Evolutionary conservation across 2,329 filamentous ascomycete genomes (phyloP).

Genomic region (Byssothecium circinans): DNA sequence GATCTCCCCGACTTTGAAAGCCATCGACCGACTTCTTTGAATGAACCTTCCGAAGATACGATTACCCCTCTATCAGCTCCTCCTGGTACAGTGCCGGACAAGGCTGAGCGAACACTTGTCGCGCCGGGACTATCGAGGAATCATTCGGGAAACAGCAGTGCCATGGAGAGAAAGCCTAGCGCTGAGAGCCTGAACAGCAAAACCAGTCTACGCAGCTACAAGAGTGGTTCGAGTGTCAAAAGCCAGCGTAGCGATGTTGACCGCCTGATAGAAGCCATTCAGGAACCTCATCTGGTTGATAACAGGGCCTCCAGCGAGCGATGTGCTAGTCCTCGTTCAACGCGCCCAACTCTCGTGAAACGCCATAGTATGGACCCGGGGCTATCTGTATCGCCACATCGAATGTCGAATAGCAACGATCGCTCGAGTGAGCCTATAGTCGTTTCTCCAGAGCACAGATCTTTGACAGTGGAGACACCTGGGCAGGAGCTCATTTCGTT

Average conservation of each 20-base stretch:
- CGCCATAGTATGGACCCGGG: conserved; percentile 26
- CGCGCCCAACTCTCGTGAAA: conserved; percentile 29
- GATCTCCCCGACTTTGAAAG: conserved; percentile 56
- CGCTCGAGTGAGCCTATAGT: conserved; percentile 9
- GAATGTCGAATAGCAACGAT: conserved; percentile 34
- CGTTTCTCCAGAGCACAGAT: conserved; percentile 32
- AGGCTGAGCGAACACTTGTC: conserved; percentile 65
- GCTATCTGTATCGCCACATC: conserved; percentile 10
- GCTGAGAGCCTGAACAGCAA: conserved; percentile 56
- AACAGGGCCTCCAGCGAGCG: conserved; percentile 16
- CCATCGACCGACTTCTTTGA: conserved; percentile 1
- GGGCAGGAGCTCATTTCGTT: conserved; percentile 46
- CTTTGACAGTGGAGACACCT: conserved; percentile 48
- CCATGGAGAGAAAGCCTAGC: conserved; percentile 27
- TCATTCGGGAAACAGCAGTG: conserved; percentile 13
- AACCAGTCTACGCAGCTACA: conserved; percentile 50
- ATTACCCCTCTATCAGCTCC: conserved; percentile 23
- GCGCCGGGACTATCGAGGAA: conserved; percentile 36
- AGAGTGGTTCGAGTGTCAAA: conserved; percentile 44
- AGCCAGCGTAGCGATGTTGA: conserved; percentile 66
- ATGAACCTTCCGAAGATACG: conserved; percentile 20
- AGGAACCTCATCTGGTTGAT: conserved; percentile 54
- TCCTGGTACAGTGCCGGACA: conserved; percentile 19
- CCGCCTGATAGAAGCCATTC: conserved; percentile 70
- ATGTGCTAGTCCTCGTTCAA: conserved; percentile 26